Evolutionary conservation across 129 eudicot species (phyloP), one percentile per base, ranked within the genome.

Genomic region (Solidago caesia): DNA sequence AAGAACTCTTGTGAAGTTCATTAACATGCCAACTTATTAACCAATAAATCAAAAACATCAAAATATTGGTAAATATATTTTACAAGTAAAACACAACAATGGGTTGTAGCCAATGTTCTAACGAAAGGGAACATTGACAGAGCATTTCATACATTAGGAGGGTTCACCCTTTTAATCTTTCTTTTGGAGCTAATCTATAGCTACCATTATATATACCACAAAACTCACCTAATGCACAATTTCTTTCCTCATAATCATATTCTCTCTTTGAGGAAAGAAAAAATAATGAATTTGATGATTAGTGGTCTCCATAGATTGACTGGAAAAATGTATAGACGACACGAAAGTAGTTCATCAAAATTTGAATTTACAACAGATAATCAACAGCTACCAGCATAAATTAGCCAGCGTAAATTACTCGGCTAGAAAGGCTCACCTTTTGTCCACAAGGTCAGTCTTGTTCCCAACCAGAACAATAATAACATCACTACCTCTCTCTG

Each of bases 401-500:
- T 4, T 41, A n/a, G 70, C 62, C 27, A 12, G 42, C 39, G 11
- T 44, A 71, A 55, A 44, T 48, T 56, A 58, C 16, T 8, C n/a
- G 13, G 78, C 14, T 67, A 52, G 16, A 25, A 68, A 77, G 21
- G 69, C 63, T 70, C 44, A 85, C 89, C 89, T 85, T 75, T 85
- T 85, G 45, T 85, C 89, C 69, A 85, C 89, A 75, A 85, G 89
- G 69, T 85, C 89, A 71, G 86, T 79, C 73, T 85, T 85, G 86
- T 85, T 85, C 13, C 86, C 89, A 26, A 85, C 89, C 61, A 85
- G 73, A 60, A 85, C 89, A 11, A 85, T 76, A 42, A 85, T 85
- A 53, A 85, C 89, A 75, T 85, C 89, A 68, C 89, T 85, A 12
- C 89, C 89, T 76, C 89, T 71, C 59, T 85, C 89, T 44, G 89